Evolutionary conservation across 805 yeast genomes (phyloP).

Genomic region (Wickerhamomyces kurtzmanii): DNA sequence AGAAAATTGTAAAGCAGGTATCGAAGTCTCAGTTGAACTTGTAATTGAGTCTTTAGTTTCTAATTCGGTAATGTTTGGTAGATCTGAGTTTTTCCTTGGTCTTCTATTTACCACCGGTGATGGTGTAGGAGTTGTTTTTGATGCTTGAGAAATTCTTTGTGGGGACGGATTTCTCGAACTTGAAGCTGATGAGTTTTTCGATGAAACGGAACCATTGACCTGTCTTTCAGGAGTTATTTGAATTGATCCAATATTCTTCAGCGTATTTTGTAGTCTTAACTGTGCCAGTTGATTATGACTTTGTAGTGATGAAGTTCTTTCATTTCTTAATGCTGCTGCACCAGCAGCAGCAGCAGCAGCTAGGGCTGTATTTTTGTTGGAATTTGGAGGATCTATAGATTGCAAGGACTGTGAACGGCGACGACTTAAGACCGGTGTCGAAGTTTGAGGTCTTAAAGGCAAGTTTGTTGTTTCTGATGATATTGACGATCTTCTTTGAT

Average conservation of each 20-base stretch:
- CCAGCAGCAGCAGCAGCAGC: constrained; percentile 17
- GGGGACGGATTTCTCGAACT: constrained; percentile 11
- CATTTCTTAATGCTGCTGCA: constrained; percentile 12
- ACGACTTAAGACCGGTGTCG: constrained; percentile 2
- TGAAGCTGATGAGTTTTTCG: neutral
- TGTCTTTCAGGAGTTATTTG: too few species aligned
- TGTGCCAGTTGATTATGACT: constrained; percentile 5
- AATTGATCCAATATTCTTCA: too few species aligned
- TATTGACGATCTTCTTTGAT: constrained; percentile 4
- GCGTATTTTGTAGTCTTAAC: too few species aligned
- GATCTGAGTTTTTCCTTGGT: neutral
- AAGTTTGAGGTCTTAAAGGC: too few species aligned
- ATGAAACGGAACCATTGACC: too few species aligned
- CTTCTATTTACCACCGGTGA: too few species aligned
- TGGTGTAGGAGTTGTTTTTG: too few species aligned
- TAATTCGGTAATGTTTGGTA: constrained; percentile 10
- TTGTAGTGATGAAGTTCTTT: constrained; percentile 12
- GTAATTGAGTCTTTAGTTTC: constrained; percentile 1
- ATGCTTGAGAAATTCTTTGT: too few species aligned
- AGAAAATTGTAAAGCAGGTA: too few species aligned
- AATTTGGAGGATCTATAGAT: constrained; percentile 1
- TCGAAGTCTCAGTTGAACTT: too few species aligned
- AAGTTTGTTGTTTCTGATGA: constrained; percentile 6
- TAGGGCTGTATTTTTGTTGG: constrained; percentile 1
- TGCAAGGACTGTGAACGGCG: constrained; percentile 8